Evolutionary conservation across 2,329 filamentous ascomycete genomes (phyloP), one percentile per base, ranked within the genome.

Genomic region (Chaetomiaceae sp.): DNA sequence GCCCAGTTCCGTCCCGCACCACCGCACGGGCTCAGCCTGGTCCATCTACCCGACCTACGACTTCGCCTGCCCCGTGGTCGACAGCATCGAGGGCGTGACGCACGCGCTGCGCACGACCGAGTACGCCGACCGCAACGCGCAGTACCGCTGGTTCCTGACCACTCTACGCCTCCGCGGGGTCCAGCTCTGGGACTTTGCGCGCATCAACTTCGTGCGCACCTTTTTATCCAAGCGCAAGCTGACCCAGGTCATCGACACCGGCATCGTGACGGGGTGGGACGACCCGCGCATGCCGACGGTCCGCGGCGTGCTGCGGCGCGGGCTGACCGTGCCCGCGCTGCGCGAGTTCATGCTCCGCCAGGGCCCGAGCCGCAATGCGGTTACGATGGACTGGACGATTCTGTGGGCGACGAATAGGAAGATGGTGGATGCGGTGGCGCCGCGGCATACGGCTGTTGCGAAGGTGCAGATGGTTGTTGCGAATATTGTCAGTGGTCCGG

Each of bases 331-430:
- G 38, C 74, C 83, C 27, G 86, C 86, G n/a, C 76, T 91, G 19
- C 80, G 84, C 42, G 85, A 89, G 61, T 91, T 89, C 64, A 90
- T 91, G 63, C 70, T 90, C 52, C 86, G 84, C 69, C 86, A 91
- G 67, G 86, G 86, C 0, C 86, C 86, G 1, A 86, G 82, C 62
- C 84, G 87, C 63, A 89, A 89, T 64, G 84, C 90, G 51, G 84
- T 87, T 49, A 81, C 81, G 58, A 84, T 88, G 75, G 86, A 91
- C 66, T 91, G 86, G 86, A 81, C 80, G 35, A 76, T 74, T 44
- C 81, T 83, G 66, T 86, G 78, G 81, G 75, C 74, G 29, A 70
- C 69, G 65, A 90, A 90, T 72, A 86, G 86, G 67, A 39, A 35
- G 12, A 78, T 84, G 58, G 86, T 90, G 51, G 86, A 90, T 63